Base-by-base conservation (phyloP, 176 grass and related monocot species). In the Ananas comosus region DNA sequence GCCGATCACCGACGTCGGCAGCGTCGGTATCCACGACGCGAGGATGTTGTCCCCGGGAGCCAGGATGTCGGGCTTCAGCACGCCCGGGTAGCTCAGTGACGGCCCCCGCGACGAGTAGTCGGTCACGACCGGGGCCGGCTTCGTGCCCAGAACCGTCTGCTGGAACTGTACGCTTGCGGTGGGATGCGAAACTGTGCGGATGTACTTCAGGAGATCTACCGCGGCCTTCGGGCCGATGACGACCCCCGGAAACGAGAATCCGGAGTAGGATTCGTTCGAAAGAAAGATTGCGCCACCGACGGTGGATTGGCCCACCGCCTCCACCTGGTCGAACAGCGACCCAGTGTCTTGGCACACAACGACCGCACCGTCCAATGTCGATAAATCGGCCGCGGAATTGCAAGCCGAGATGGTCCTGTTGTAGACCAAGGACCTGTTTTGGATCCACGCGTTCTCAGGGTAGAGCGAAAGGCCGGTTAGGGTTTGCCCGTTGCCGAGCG, bases 41-140 rank as follows among this genome's bases (percentile, higher is more conserved):
- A 96, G 77, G 75, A 96, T 91, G 66, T 85, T 70, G 5, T 80
- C 82, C 4, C 91, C 91, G 1, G 91, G 87, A 11, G 87, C 91
- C 1, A 81, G 64, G 12, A 96, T 70, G 76, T 96, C 87, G 0
- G 87, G 87, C 75, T 96, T 96, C 4, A 96, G 67, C 0, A 96
- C 59, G 65, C 64, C 79, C 12, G 85, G 87, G 1, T 79, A 82
- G 14, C 69, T 73, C 3, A 76, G 65, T 28, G 83, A 82, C 10
- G 91, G 91, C 23, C 91, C 91, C 49, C 85, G 74, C 11, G 91
- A 83, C 50, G 82, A 91, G 82, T 89, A 96, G 6, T 59, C 61
- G 0, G 87, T 79, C 10, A 91, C 52, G 11, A 76, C 65, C 2
- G 87, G 91, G 6, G 91, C 86, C 54, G 84, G 79, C 78, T 81